Base-by-base conservation (phyloP, 2,329 filamentous ascomycete species). In the Cadophora gregata region DNA sequence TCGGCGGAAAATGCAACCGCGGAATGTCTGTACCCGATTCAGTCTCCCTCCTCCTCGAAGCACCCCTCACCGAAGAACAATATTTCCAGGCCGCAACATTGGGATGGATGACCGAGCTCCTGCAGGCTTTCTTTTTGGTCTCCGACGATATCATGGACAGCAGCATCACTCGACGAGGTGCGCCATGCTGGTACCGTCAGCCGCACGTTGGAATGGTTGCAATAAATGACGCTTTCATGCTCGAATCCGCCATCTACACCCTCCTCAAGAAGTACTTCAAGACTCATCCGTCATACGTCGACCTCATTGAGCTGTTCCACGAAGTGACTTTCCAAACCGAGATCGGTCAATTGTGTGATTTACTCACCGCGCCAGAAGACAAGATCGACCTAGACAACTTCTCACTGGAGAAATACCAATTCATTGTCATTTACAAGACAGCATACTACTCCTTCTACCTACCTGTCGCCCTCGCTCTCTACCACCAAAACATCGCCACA, bases 401-500 rank as follows among this genome's bases (percentile, higher is more conserved):
- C 86, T 93, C 89, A 80, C 85, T 97, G 80, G 87, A 94, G 69
- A 99, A 97, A 86, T 97, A 97, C 85, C 89, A 85, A 75, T 99
- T 98, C 86, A 99, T 99, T 77, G 96, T 99, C 82, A 92, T 97
- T 81, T 98, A 97, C 89, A 99, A 99, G 89, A 99, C 96, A 27
- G 94, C 96, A 61, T 99, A 96, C 85, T 99, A 99, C 86, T 96
- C 92, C 77, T 99, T 99, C 86, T 98, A 98, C 83, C 90, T 99
- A 16, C 96, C 96, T 67, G 93, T 99, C 64, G 95, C 93, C 10
- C 87, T 99, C 53, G 93, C 96, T 5, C 85, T 99, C 75, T 85
- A 95, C 84, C 91, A 93, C 81, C 88, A 94, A 73, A 90, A 93
- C 77, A 85, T 94, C 68, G 96, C 95, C 25, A 96, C 93, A 9